These are phyloP conservation scores for Sarocladium oryzae DNA, from an alignment of 2,329 filamentous ascomycete genomes.

Conservation along the genomic window DNA sequence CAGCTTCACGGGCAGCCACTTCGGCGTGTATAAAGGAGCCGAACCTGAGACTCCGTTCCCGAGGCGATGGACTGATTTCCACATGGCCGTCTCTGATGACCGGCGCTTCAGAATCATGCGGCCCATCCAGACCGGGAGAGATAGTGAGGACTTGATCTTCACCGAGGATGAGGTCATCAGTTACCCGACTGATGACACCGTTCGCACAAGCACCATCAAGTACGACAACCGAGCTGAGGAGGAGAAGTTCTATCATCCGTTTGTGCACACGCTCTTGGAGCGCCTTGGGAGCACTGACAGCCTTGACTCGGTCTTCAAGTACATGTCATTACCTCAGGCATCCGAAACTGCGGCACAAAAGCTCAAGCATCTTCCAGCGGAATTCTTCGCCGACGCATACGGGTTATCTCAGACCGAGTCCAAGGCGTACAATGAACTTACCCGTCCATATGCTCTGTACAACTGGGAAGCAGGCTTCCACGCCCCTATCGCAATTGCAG, in stretches of 20 bases:
- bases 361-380: not conserved
- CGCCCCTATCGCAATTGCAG: not conserved
- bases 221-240: not conserved
- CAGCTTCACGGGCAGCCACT: not conserved
- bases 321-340: not conserved
- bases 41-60: not conserved
- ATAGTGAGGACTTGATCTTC: not conserved
- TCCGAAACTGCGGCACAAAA: not conserved
- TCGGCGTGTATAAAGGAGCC: not conserved
- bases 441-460: not conserved
- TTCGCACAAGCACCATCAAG: not conserved
- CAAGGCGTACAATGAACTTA: not conserved
- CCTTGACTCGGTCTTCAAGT: not conserved
- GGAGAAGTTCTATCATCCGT: not conserved
- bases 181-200: not conserved
- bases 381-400: not conserved
- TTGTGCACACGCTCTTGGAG: not conserved
- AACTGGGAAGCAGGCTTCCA: constrained; percentile 10
- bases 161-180: not conserved
- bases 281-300: not conserved
- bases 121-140: not conserved
- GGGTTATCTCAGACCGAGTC: not conserved
- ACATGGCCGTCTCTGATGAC: not conserved
- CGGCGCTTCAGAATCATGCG: not conserved
- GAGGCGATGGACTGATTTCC: not conserved